phyloP scores from a whole-genome alignment of 1,284 basidiomycete genomes.

The Ustilago trichophora region DNA sequence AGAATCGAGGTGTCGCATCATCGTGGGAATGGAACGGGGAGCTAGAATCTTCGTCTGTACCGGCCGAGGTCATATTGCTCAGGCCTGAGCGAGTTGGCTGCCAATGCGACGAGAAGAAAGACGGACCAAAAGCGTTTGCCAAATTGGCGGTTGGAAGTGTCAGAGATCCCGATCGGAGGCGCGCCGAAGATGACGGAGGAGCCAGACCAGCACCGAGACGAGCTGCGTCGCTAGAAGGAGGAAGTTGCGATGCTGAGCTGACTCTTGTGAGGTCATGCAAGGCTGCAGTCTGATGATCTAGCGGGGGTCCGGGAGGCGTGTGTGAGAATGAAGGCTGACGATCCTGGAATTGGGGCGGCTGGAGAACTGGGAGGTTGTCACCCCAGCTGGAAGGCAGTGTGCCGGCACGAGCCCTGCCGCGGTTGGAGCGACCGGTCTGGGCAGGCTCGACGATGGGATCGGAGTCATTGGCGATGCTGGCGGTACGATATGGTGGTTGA shows the following conservation, averaged over 20 bases:
- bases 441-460: constrained; percentile 38
- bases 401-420: constrained; percentile 52
- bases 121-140: constrained; percentile 47
- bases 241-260: background rate
- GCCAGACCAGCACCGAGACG: constrained; percentile 1
- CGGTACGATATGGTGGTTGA: constrained; percentile 21
- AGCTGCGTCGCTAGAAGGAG: background rate
- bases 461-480: constrained; percentile 44
- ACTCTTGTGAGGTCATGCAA: constrained; percentile 1
- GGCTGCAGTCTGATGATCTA: background rate
- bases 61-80: constrained; percentile 38
- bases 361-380: constrained; percentile 9
- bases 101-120: constrained; percentile 53
- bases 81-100: constrained; percentile 46
- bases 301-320: background rate
- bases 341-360: constrained; percentile 4
- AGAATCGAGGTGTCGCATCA: constrained; percentile 16
- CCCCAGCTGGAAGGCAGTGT: constrained; percentile 58
- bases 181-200: constrained; percentile 11
- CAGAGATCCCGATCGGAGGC: constrained; percentile 49
- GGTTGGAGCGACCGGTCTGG: constrained; percentile 10
- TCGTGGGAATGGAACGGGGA: constrained; percentile 3
- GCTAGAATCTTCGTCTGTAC: constrained; percentile 11
- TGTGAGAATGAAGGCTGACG: background rate
- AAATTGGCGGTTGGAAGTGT: constrained; percentile 40